Evolutionary conservation across 164 flowering plant species (phyloP), one percentile per base, ranked within the genome.

Genomic region (Kalanchoe fedtschenkoi): DNA sequence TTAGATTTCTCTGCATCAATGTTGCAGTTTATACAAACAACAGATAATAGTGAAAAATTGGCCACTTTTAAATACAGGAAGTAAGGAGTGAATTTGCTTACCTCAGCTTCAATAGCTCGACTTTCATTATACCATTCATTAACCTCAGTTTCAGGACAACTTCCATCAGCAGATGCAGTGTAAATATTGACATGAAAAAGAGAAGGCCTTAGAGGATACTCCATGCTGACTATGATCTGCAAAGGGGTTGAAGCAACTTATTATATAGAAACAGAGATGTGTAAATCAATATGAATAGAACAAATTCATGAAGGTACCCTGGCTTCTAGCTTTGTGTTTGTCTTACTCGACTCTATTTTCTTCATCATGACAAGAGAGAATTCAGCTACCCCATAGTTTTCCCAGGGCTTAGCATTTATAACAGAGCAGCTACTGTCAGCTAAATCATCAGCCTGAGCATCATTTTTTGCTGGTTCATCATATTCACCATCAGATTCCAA

Each of bases 101-200:
- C 97, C 96, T 93, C 93, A 35, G 93, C 89, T 80, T 93, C 99
- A 76, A 90, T 88, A 19, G 93, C 88, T 53, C 87, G 85, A 42
- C 88, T 85, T 73, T 88, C 96, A 74, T 93, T 90, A 68, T 62
- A 78, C 78, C 84, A 84, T 39, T 76, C 79, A 67, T 66, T 67
- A 57, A 47, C 56, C 62, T 68, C 76, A 26, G 26, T 55, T 62
- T 71, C 77, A 22, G 68, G 35, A 62, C 64, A 21, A 54, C 62
- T 66, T 64, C 67, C 86, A 62, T 68, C 84, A 54, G 69, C 34
- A 22, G 63, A 35, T 24, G 15, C 64, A 46, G 67, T 42, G 66
- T 38, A 63, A 64, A 90, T 62, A 62, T 55, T 79, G 72, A 93
- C 34, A 29, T 69, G 57, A 72, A 90, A 87, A 61, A 73, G 76